A percentile compares a stretch with the other conserved stretches of the same genome.
These are phyloP conservation scores for Aspergillus ostianus DNA, from an alignment of 495 filamentous ascomycete genomes.

Conservation along the genomic window DNA sequence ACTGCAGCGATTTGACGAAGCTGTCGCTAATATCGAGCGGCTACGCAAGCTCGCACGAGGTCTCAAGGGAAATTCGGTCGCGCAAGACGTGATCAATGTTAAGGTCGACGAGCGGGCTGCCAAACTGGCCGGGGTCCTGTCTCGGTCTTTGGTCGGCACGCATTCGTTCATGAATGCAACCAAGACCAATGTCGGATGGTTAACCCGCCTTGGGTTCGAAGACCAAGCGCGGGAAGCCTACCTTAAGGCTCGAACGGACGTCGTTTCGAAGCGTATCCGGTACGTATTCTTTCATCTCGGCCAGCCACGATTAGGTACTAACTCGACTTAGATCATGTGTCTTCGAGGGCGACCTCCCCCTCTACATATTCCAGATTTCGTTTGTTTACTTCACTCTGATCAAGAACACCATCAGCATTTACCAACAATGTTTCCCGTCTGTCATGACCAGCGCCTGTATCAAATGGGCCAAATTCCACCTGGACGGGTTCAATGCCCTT, in stretches of 20 bases:
- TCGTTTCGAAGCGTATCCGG: constrained; percentile 80
- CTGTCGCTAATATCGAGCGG: constrained; percentile 78
- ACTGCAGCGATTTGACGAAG: constrained; percentile 82
- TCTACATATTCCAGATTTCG: constrained; percentile 94
- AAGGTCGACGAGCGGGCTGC: constrained; percentile 86
- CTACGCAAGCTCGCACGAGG: constrained; percentile 73
- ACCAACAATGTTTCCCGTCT: constrained; percentile 84
- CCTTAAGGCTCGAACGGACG: constrained; percentile 69
- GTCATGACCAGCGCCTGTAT: constrained; percentile 88
- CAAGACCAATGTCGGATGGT: constrained; percentile 72
- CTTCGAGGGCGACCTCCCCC: constrained; percentile 86
- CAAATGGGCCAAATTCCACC: constrained; percentile 91
- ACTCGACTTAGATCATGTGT: constrained; percentile 69
- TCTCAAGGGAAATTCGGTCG: constrained; percentile 78
- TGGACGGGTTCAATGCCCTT: constrained; percentile 84
- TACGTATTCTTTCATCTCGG: constrained; percentile 38
- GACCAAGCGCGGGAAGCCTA: constrained; percentile 86
- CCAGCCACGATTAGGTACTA: constrained; percentile 20
- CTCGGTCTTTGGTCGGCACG: constrained; percentile 68
- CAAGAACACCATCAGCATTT: constrained; percentile 83
- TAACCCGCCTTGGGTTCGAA: constrained; percentile 82
- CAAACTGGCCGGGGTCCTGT: constrained; percentile 71
- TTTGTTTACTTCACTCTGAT: constrained; percentile 95
- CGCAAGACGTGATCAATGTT: constrained; percentile 81
- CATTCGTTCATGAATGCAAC: constrained; percentile 71